A percentile compares a stretch with the other conserved stretches of the same genome.
These are phyloP conservation scores for Nicotiana knightiana DNA, from an alignment of 257 asterid species.

Conservation along the genomic window DNA sequence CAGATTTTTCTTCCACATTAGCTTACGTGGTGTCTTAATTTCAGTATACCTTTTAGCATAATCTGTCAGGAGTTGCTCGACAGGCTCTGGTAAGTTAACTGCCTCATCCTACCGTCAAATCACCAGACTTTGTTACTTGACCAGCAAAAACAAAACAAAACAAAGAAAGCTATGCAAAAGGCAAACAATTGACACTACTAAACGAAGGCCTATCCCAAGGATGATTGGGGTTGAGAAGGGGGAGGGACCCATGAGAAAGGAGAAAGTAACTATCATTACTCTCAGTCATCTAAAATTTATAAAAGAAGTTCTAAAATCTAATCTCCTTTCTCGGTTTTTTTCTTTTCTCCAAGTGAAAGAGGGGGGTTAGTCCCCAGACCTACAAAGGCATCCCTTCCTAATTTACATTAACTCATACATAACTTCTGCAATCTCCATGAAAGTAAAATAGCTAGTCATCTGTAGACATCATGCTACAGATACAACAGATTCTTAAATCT, in stretches of 20 bases:
- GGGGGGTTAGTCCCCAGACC: not conserved
- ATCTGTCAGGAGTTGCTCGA: slow-evolving; percentile 69
- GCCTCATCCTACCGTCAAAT: slow-evolving; percentile 66
- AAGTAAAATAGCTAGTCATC: not conserved
- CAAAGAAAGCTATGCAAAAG: not conserved
- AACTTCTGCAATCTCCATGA: not conserved
- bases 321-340: not conserved
- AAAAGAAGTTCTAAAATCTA: not conserved
- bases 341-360: not conserved
- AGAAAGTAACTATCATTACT: not conserved
- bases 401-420: not conserved
- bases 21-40: slow-evolving; percentile 96
- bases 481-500: not conserved
- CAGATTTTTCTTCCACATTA: slow-evolving; percentile 91
- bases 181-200: not conserved
- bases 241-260: not conserved
- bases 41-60: slow-evolving; percentile 78
- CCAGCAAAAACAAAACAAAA: slow-evolving; percentile 9
- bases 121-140: slow-evolving; percentile 6
- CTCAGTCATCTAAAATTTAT: not conserved
- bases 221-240: not conserved
- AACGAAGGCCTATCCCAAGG: not conserved
- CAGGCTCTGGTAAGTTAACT: slow-evolving; percentile 58
- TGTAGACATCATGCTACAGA: not conserved
- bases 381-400: not conserved